These are phyloP conservation scores for Hortiboletus flavorubellus DNA, from an alignment of 768 basidiomycete species.

Conservation along the genomic window DNA sequence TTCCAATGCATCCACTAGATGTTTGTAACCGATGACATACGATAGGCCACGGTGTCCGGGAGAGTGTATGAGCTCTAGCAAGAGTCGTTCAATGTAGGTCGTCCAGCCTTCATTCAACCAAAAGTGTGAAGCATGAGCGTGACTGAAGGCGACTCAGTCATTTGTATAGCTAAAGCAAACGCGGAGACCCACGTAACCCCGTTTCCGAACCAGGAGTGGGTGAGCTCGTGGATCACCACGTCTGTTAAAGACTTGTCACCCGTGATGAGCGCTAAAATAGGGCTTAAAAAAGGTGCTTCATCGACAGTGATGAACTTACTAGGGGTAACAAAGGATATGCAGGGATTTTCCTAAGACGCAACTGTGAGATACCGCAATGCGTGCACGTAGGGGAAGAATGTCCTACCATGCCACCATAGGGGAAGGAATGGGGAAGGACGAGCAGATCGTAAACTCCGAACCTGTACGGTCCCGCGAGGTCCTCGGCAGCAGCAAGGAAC, in stretches of 20 bases:
- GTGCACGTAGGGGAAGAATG: neutral
- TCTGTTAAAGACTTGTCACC: conserved; percentile 86
- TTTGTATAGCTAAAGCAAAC: neutral
- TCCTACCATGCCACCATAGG: conserved; percentile 82
- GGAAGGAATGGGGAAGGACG: conserved; percentile 88
- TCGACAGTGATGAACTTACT: conserved; percentile 42
- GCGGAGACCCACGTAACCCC: conserved; percentile 62
- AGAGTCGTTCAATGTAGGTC: conserved; percentile 84
- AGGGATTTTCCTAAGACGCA: conserved; percentile 73
- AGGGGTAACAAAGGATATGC: conserved; percentile 84
- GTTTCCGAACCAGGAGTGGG: conserved; percentile 93
- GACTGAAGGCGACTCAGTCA: conserved; percentile 33
- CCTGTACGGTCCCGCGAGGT: conserved; percentile 67
- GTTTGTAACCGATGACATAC: conserved; percentile 72
- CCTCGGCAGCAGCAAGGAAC: conserved; percentile 71
- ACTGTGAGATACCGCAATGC: neutral
- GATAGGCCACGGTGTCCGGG: conserved; percentile 77
- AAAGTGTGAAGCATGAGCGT: conserved; percentile 74
- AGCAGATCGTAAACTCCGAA: conserved; percentile 90
- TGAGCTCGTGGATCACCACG: conserved; percentile 84
- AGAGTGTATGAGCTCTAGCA: conserved; percentile 66
- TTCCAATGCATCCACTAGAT: conserved; percentile 66
- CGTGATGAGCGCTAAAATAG: conserved; percentile 63
- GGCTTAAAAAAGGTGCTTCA: neutral
- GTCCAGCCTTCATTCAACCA: conserved; percentile 97